Conservation (phyloP, 192 early-diverging fungal genomes). For the Entomortierella lignicola region DNA sequence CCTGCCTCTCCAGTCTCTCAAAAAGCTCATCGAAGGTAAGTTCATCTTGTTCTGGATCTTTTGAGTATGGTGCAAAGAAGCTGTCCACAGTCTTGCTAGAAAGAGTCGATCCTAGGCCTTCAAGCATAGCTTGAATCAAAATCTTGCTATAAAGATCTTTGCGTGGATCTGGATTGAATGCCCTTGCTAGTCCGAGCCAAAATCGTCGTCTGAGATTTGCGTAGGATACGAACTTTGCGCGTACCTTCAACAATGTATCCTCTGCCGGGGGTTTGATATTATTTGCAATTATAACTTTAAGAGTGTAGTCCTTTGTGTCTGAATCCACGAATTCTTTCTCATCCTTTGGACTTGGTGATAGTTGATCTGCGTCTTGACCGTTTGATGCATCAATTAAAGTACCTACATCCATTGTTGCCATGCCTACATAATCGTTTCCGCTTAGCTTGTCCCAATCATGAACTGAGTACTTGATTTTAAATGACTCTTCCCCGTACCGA, state of each 20-base stretch:
- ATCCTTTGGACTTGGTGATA: constrained; percentile 1
- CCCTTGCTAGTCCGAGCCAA: constrained; percentile 75
- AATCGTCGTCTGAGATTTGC: constrained; percentile 74
- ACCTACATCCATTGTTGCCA: constrained; percentile 61
- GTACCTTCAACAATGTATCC: constrained; percentile 63
- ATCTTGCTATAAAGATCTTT: constrained; percentile 61
- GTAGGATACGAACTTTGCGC: constrained; percentile 79
- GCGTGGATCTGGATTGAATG: constrained; percentile 71
- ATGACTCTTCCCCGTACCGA: constrained; percentile 56
- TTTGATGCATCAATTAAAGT: constrained; percentile 59
- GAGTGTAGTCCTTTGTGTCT: constrained; percentile 38
- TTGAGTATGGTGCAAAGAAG: constrained; percentile 65
- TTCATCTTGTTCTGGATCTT: constrained; percentile 68
- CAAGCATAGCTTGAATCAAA: constrained; percentile 75
- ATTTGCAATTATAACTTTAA: constrained; percentile 25
- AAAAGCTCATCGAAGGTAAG: constrained; percentile 75
- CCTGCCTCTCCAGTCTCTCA: constrained; percentile 67
- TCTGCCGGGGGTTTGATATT: constrained; percentile 24
- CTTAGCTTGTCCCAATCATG: constrained; percentile 82
- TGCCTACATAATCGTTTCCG: constrained; percentile 77
- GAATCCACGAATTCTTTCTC: constrained; percentile 43
- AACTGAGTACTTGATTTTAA: constrained; percentile 67
- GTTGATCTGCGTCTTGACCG: constrained; percentile 12
- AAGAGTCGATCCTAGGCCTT: constrained; percentile 74
- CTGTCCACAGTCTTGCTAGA: constrained; percentile 71